phyloP scores from a whole-genome alignment of 176 grass and related monocot genomes.

The Bonia amplexicaulis region DNA sequence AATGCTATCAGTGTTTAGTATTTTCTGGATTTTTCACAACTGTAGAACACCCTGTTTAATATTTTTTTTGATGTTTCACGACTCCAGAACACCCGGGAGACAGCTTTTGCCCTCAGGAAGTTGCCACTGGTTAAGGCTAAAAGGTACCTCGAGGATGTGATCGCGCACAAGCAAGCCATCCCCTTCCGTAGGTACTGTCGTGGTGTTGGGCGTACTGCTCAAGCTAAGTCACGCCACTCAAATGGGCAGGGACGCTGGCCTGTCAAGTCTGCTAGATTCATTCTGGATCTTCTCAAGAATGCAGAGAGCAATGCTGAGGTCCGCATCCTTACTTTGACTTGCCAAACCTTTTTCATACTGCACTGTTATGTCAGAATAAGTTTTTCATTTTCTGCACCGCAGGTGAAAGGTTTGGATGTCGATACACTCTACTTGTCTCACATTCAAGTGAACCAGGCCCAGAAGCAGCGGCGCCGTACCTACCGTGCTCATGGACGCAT shows the following conservation, averaged over 20 bases:
- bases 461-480: conserved; percentile 61
- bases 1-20: background rate
- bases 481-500: conserved; percentile 75
- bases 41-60: conserved; percentile 50
- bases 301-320: conserved; percentile 85
- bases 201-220: conserved; percentile 87
- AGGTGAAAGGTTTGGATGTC: conserved; percentile 78
- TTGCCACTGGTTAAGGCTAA: conserved; percentile 68
- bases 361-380: background rate
- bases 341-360: background rate
- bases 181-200: conserved; percentile 79
- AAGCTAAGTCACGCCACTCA: conserved; percentile 63
- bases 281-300: conserved; percentile 81
- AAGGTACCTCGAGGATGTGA: conserved; percentile 90
- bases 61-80: background rate
- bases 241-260: conserved; percentile 92
- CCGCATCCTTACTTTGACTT: background rate
- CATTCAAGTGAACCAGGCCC: conserved; percentile 78
- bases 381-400: background rate
- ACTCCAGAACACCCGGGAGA: conserved; percentile 79
- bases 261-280: conserved; percentile 69
- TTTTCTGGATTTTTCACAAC: background rate
- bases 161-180: conserved; percentile 93
- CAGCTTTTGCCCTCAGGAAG: conserved; percentile 73
- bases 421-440: conserved; percentile 71